Evolutionary conservation across 2,329 filamentous ascomycete species (phyloP).

Genomic region (Penicillium sumatraense): DNA sequence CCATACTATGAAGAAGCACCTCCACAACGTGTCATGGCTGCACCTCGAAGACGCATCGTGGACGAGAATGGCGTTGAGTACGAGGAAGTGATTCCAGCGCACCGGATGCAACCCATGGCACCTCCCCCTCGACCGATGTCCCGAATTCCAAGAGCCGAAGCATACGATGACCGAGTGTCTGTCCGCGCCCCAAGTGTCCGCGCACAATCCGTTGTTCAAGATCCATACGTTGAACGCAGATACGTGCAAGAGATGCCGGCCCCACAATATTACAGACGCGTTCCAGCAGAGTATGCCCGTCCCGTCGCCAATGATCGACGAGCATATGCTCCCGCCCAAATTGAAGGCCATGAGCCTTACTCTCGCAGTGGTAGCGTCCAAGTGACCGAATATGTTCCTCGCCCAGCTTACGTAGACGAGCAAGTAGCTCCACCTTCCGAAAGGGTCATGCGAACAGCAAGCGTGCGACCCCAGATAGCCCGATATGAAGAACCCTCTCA

Average conservation of each 20-base stretch:
- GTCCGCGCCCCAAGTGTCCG: constrained; percentile 41
- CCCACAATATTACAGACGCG: constrained; percentile 44
- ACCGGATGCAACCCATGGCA: constrained; percentile 39
- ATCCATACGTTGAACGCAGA: constrained; percentile 44
- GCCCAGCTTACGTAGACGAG: constrained; percentile 64
- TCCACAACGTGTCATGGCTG: constrained; percentile 52
- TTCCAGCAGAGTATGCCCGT: constrained; percentile 40
- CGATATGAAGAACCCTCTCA: constrained; percentile 51
- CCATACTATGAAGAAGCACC: constrained; percentile 49
- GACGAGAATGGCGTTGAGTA: constrained; percentile 86
- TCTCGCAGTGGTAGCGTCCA: constrained; percentile 47
- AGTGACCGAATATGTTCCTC: constrained; percentile 45
- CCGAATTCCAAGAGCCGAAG: constrained; percentile 36
- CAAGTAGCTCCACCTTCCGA: constrained; percentile 62
- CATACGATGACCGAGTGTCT: constrained; percentile 38
- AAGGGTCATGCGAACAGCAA: constrained; percentile 60
- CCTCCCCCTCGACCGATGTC: constrained; percentile 39
- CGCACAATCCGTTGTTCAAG: constrained; percentile 48
- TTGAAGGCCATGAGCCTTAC: constrained; percentile 40
- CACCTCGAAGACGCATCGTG: constrained; percentile 69
- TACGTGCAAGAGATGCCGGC: constrained; percentile 53
- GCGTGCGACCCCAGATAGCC: constrained; percentile 59
- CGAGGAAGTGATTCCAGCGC: constrained; percentile 56
- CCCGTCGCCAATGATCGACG: constrained; percentile 36
- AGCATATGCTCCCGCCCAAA: constrained; percentile 36